Base-by-base conservation (phyloP, 2,329 filamentous ascomycete species). In the Ophiostoma himal-ulmi region DNA sequence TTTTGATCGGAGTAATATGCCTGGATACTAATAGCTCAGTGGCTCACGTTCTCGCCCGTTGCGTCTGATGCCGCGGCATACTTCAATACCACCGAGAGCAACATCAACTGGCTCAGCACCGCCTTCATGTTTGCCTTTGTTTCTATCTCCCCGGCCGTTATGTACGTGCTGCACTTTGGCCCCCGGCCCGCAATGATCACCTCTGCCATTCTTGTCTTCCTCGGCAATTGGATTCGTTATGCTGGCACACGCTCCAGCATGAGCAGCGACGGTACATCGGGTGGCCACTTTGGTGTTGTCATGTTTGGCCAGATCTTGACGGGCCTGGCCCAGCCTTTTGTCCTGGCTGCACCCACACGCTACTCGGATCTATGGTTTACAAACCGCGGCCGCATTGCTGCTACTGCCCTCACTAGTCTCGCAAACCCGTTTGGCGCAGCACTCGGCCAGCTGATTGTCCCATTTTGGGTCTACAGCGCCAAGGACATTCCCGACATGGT, bases 281-380 rank as follows among this genome's bases (percentile, higher is more conserved):
- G 86, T 34, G 91, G 91, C 68, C 84, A 83, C 74, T 96, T 91
- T 76, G 89, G 89, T 60, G 84, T 91, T 64, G 89, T 93, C 73
- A 92, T 98, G 90, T 89, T 96, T 75, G 94, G 94, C 5, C 94
- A 98, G 81, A 90, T 98, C 77, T 79, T 99, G 72, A 93, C 91
- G 69, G 95, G 94, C 0, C 84, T 97, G 54, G 89, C 93, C 0
- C 95, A 99, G 78, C 94, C 95, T 0, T 98, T 98, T 78, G 92
- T 96, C 14, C 86, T 98, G 11, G 89, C 91, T 7, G 93, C 94
- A 0, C 94, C 95, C 0, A 94, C 95, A 0, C 85, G 92, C 73
- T 99, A 96, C 80, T 95, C 92, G 70, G 94, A 97, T 78, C 82
- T 97, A 72, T 98, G 95, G 95, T 98, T 98, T 80, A 94, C 92